Evolutionary conservation across 768 basidiomycete genomes (phyloP).

Genomic region (Russula foetens): DNA sequence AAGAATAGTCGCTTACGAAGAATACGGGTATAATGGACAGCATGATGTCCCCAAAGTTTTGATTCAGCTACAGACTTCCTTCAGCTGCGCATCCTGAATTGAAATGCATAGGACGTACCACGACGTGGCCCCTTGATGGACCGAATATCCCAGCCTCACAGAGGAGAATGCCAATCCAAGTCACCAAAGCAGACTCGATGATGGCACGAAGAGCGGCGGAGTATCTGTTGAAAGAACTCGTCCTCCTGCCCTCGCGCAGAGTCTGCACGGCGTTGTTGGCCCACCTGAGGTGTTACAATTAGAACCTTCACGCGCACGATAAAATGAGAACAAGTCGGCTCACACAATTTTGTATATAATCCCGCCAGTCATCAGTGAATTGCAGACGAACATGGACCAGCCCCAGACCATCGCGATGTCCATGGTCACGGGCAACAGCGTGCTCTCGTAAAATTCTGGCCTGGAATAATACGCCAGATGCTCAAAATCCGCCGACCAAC

Average conservation of each 20-base stretch:
- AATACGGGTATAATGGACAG: constrained; percentile 3
- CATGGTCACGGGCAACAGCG: constrained; percentile 15
- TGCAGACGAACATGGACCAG: constrained; percentile 22
- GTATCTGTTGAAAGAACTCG: background rate
- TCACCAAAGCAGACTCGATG: constrained; percentile 23
- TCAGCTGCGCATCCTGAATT: background rate
- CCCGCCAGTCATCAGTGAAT: constrained; percentile 21
- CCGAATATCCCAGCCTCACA: constrained; percentile 20
- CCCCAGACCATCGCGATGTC: constrained; percentile 24
- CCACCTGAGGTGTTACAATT: background rate
- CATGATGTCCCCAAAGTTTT: background rate
- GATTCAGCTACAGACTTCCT: background rate
- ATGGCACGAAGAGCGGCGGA: constrained; percentile 12
- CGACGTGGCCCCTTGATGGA: constrained; percentile 20
- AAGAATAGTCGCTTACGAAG: constrained; percentile 1
- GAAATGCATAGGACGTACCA: constrained; percentile 8
- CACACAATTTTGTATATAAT: constrained; percentile 23
- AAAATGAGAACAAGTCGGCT: background rate
- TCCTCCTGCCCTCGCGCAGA: background rate
- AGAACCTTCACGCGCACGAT: background rate
- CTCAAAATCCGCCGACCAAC: constrained; percentile 20
- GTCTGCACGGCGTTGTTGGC: background rate
- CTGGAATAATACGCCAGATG: constrained; percentile 18
- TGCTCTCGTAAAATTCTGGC: constrained; percentile 13
- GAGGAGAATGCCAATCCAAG: constrained; percentile 24